A percentile compares a stretch with the other conserved stretches of the same genome.
These are phyloP conservation scores for Aureobasidium pullulans DNA, from an alignment of 2,329 filamentous ascomycete species.

Conservation along the genomic window DNA sequence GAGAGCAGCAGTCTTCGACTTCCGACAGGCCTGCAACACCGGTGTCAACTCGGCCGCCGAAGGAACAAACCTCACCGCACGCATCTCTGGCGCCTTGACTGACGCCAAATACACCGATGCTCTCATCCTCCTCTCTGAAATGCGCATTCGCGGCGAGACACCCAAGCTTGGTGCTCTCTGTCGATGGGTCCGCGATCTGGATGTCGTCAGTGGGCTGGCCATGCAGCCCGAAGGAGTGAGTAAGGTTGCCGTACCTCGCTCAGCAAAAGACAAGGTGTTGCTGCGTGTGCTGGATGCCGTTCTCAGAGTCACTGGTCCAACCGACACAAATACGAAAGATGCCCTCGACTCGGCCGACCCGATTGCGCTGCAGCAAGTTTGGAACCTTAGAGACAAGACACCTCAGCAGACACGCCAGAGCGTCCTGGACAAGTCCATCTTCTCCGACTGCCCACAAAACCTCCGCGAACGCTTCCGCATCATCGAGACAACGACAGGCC, in stretches of 20 bases:
- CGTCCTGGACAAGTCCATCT: conserved; percentile 52
- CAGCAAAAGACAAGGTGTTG: conserved; percentile 46
- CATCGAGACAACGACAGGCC: conserved; percentile 55
- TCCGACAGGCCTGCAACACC: conserved; percentile 61
- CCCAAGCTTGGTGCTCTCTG: conserved; percentile 63
- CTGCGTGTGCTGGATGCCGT: conserved; percentile 58
- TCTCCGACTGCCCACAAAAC: conserved; percentile 33
- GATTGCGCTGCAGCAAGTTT: conserved; percentile 53
- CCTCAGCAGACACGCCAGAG: conserved; percentile 46
- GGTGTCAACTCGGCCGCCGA: conserved; percentile 47
- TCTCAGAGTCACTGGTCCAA: conserved; percentile 54
- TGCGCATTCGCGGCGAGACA: conserved; percentile 58
- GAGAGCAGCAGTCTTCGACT: conserved; percentile 60
- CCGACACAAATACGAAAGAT: conserved; percentile 42
- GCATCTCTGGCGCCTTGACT: conserved; percentile 57
- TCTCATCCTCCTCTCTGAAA: conserved; percentile 58
- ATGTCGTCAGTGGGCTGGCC: conserved; percentile 59
- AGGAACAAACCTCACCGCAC: conserved; percentile 57
- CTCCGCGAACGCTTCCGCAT: conserved; percentile 43
- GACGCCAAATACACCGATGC: conserved; percentile 62
- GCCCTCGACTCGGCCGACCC: conserved; percentile 32
- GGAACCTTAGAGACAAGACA: conserved; percentile 48
- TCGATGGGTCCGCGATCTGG: conserved; percentile 64
- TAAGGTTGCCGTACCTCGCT: conserved; percentile 31
- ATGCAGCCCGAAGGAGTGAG: conserved; percentile 43